Conservation (phyloP, 2,329 filamentous ascomycete species). For the Calonectria pseudoturangicola region DNA sequence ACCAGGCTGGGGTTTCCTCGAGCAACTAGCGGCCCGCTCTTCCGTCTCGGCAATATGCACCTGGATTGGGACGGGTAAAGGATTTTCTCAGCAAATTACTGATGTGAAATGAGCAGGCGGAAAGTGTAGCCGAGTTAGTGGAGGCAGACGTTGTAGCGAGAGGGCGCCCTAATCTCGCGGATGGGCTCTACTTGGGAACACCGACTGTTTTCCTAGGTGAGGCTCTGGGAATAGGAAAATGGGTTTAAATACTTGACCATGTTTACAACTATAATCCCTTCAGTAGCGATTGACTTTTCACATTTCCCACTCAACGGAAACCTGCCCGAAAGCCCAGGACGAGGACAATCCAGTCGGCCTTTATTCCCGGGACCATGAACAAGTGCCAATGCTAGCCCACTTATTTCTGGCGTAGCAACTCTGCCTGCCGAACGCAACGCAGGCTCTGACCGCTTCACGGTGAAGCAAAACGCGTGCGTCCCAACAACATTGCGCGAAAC, state of each 20-base stretch:
- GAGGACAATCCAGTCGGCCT: neutral
- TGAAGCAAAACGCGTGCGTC: constrained; percentile 4
- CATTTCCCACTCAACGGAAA: neutral
- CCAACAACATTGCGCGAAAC: neutral
- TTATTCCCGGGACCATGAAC: constrained; percentile 8
- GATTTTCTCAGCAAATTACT: constrained; percentile 13
- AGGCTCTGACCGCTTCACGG: neutral
- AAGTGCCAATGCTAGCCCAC: neutral
- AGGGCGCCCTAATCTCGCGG: constrained; percentile 7
- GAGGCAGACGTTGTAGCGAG: neutral
- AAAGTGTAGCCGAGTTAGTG: constrained; percentile 8
- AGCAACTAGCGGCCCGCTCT: constrained; percentile 14
- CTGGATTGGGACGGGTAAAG: neutral
- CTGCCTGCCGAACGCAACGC: constrained; percentile 1
- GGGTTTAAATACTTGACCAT: neutral
- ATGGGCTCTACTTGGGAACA: neutral
- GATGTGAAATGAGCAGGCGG: neutral
- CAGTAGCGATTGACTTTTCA: neutral
- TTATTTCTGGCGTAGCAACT: neutral
- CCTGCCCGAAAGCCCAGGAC: neutral
- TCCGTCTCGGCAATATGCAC: constrained; percentile 15
- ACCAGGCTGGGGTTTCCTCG: neutral
- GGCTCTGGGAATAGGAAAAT: neutral
- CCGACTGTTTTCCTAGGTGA: neutral
- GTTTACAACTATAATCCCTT: neutral